These are phyloP conservation scores for Microdochium bolleyi DNA, from an alignment of 2,329 filamentous ascomycete genomes.

Conservation along the genomic window DNA sequence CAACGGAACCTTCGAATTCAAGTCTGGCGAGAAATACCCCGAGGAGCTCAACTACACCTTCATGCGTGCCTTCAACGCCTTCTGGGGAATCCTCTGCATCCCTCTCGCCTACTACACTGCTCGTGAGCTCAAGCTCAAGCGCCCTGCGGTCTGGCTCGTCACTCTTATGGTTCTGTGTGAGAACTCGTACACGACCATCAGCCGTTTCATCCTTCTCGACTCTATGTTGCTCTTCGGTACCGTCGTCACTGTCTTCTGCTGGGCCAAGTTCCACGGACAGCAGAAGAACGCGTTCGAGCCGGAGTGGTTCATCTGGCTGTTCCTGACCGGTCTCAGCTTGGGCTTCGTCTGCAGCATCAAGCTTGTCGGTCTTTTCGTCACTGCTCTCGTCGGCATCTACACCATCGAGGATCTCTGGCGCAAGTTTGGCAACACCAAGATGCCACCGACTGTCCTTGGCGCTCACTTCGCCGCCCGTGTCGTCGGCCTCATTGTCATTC, in stretches of 20 bases:
- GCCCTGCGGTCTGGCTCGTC: constrained; percentile 87
- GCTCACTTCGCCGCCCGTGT: constrained; percentile 76
- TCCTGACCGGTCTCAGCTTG: constrained; percentile 89
- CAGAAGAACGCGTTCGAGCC: constrained; percentile 78
- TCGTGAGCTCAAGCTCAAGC: constrained; percentile 78
- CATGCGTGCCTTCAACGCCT: constrained; percentile 96
- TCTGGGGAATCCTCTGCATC: constrained; percentile 87
- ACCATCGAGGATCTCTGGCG: constrained; percentile 95
- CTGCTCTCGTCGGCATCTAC: constrained; percentile 89
- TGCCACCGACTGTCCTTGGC: constrained; percentile 60
- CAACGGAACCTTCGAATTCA: constrained; percentile 99
- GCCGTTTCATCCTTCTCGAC: constrained; percentile 93
- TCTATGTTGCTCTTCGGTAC: constrained; percentile 99
- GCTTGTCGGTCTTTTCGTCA: constrained; percentile 94
- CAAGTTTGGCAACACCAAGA: constrained; percentile 91
- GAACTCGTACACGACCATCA: constrained; percentile 99
- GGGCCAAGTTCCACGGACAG: constrained; percentile 90
- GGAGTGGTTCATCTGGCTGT: constrained; percentile 93
- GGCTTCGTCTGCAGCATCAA: constrained; percentile 98
- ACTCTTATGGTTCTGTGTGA: constrained; percentile 97
- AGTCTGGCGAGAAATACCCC: constrained; percentile 93
- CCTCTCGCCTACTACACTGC: constrained; percentile 94
- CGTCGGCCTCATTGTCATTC: constrained; percentile 80
- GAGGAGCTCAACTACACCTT: constrained; percentile 93
- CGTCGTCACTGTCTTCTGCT: constrained; percentile 95